Base-by-base conservation (phyloP, 371 early-diverging fungal species). In the Syncephalastrum monosporum region DNA sequence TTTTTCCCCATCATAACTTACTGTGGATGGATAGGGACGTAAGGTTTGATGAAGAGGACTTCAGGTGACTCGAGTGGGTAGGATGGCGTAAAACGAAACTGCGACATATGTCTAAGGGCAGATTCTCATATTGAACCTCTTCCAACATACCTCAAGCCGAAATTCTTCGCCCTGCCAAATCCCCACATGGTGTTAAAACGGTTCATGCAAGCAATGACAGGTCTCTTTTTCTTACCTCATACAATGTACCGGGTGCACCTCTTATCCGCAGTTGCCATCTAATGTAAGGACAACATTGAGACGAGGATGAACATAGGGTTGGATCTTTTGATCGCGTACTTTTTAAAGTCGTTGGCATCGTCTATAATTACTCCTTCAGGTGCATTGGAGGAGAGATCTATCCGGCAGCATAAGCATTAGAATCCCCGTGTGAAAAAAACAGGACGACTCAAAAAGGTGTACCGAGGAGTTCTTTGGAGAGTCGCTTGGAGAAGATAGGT, bases 61-160 rank as follows among this genome's bases (percentile, higher is more conserved):
- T 91, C 91, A 16, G 95, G 94, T 8, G 92, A 83, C 58, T 94
- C 95, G 29, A 92, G 69, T 17, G 96, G 96, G 65, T 94, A 95
- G 41, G 85, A 84, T 17, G 80, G 81, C 16, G 87, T 81, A 68
- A 95, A 94, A 52, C 82, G 85, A 79, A 95, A 92, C 84, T 88
- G 71, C 5, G 17, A 29, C 50, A 3, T 5, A 19, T 27, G 47
- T 54, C 23, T 15, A 33, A 46, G 48, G 42, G 41, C 45, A 45
- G 23, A 54, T 19, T 16, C 38, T 51, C 24, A 38, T 46, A 5
- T 24, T 44, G 42, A 5, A 47, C 10, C 19, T 24, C 15, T 47
- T 38, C 15, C 15, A 33, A 48, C 66, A 46, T 63, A 89, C 88
- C 80, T 85, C 86, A 57, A 92, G 72, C 42, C 63, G 69, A 50